Base-by-base conservation (phyloP, 2,329 filamentous ascomycete species). In the Keithomyces neogunnii region DNA sequence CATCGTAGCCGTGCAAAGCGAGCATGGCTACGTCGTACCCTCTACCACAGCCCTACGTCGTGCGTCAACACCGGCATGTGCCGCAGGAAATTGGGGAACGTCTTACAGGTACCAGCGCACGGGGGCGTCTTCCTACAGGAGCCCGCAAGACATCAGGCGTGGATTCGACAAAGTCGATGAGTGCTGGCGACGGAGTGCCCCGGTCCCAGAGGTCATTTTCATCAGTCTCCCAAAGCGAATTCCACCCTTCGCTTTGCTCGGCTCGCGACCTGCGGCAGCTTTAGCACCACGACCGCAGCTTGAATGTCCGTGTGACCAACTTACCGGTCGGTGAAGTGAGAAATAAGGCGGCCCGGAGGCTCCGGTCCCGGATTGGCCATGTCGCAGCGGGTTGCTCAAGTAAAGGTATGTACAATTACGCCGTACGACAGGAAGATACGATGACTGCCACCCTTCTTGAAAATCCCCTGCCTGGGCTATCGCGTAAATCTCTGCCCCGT, bases 21-120 rank as follows among this genome's bases (percentile, higher is more conserved):
- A 53, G 51, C 51, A 51, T 53, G 32, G 45, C 51, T 19, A 51
- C 51, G 26, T 51, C 48, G 45, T 53, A 53, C 5, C 50, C 50
- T 38, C 33, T 48, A 3, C 50, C 50, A 39, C 45, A 51, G 38
- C 50, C 50, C 50, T 51, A 38, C 5, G 8, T 45, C 29, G 26
- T 36, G 26, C 26, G 42, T 45, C 30, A 29, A 36, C 4, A 43
- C 28, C 4, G 19, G 13, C 29, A n/a, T 42, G 28, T 33, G 26
- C 7, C 19, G 5, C 32, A 11, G 3, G 38, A 4, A 4, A 39
- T 2, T 19, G 40, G 9, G 30, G 26, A 10, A 1, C n/a, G 7
- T 44, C 50, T 30, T 30, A 51, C 50, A 31, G 50, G 50, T 13
- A 51, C 39, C 13, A 51, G 39, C 7, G 50, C 50, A 31, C 50